Evolutionary conservation across 495 filamentous ascomycete genomes (phyloP), one percentile per base, ranked within the genome.

Genomic region (Sordaria brevicollis): DNA sequence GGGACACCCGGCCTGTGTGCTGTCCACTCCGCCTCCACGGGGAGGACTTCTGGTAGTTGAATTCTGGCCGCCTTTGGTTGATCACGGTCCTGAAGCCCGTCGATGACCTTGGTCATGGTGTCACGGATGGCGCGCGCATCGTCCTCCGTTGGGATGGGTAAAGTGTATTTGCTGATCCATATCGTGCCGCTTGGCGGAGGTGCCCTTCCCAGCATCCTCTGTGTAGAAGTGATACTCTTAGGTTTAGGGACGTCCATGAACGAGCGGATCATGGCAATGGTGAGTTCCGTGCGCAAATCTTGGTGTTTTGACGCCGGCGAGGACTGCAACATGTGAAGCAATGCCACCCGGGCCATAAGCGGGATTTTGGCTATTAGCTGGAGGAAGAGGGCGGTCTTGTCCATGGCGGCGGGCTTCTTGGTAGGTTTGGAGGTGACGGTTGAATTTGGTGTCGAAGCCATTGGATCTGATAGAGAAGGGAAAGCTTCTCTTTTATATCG

Each of bases 21-120:
- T 6, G 92, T 92, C 94, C 94, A 98, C 77, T 98, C 94, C 4
- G 89, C 94, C 74, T 92, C 90, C 2, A 94, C 87, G 4, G 87
- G 81, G 0, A 76, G 76, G 1, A 89, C 76, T 0, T 81, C 82
- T 10, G 76, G 72, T 81, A 79, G 65, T 85, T 86, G 4, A 74
- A 72, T 67, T 78, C 74, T 76, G 33, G 70, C 67, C 71, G 83
- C 79, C 17, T 78, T 79, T 4, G 76, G 49, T 62, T 31, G 49
- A 13, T 62, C 49, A 33, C 25, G 70, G 17, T 81, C 76, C 70
- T 85, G 86, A 76, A 95, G 78, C 5, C 83, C 84, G 35, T 91
- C 83, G 70, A 97, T 89, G 7, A 86, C 92, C 49, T 87, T 81
- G 5, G 93, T 76, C 0, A 89, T 78, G 35, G 88, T 81, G 65